Evolutionary conservation across 2,329 filamentous ascomycete species (phyloP), one percentile per base, ranked within the genome.

Genomic region (Niveomyces coronatus): DNA sequence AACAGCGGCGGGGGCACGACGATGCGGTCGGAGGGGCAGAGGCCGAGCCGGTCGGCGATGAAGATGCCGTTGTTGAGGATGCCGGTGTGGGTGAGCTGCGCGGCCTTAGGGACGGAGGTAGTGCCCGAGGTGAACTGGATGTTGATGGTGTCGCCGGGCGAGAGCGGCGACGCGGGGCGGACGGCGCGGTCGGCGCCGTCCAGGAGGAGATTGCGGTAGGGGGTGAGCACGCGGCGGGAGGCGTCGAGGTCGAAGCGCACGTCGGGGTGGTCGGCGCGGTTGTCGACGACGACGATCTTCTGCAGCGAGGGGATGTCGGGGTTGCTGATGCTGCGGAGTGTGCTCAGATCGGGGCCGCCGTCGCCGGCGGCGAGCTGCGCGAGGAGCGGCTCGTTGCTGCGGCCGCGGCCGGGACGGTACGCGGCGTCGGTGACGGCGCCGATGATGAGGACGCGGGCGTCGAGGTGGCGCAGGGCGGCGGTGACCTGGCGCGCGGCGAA

Each of bases 91-190:
- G 76, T 80, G 22, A 98, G 71, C 64, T 87, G 93, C 2, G 89
- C 89, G 0, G 91, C 91, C 62, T 96, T 96, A 16, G 88, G 89
- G 52, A 74, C 69, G 1, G 84, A 85, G 0, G 91, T 96, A 0
- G 91, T 96, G n/a, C 89, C 91, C 0, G 82, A 89, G 0, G 91
- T 98, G 64, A 96, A 96, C 58, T 96, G 89, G 46, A 96, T 94
- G 55, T 95, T 96, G 47, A 93, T 80, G 3, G 82, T 77, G 35
- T 96, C 89, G 44, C 74, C 57, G 0, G 77, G 67, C 13, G 65
- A 47, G 2, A 81, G 65, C 0, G 63, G 62, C 17, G 56, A 39
- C 38, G 70, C 65, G 0, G 71, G 70, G 15, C 44, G 51, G 2
- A 76, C 50, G 3, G 54, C 14, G 0, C 50, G 42, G 3, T 52